A percentile compares a stretch with the other conserved stretches of the same genome.
Conservation (phyloP, 2,329 filamentous ascomycete species). For the Tolypocladium capitatum region DNA sequence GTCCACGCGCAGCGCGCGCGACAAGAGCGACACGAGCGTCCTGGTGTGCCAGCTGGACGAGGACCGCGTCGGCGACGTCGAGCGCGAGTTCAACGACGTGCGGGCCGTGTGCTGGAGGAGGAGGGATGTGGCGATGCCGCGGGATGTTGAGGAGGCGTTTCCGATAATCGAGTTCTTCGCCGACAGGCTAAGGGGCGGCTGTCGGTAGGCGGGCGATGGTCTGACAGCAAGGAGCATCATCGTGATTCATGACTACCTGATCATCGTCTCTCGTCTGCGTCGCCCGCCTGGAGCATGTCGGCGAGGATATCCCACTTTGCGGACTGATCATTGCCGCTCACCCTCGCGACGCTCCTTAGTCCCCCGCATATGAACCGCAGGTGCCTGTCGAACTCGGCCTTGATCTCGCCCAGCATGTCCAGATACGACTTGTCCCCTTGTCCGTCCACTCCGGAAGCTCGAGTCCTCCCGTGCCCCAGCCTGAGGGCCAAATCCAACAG, state of each 20-base stretch:
- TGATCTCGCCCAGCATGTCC: constrained; percentile 42
- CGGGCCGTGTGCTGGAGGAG: constrained; percentile 57
- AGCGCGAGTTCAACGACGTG: constrained; percentile 52
- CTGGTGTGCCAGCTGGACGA: constrained; percentile 49
- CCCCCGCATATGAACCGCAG: constrained; percentile 60
- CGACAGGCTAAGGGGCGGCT: constrained; percentile 36
- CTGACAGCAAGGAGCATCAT: constrained; percentile 10
- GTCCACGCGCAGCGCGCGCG: constrained; percentile 26
- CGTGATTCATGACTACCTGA: constrained; percentile 5
- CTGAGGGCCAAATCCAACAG: constrained; percentile 62
- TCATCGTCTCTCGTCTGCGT: constrained; percentile 9
- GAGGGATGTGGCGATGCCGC: constrained; percentile 69
- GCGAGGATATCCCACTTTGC: constrained; percentile 68
- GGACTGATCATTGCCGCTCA: constrained; percentile 46
- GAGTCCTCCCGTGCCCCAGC: constrained; percentile 46
- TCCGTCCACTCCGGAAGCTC: constrained; percentile 11
- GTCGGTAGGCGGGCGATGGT: constrained; percentile 2
- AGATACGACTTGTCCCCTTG: constrained; percentile 28
- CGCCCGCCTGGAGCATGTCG: constrained; percentile 56
- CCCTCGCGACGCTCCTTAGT: constrained; percentile 60
- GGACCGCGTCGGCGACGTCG: constrained; percentile 49
- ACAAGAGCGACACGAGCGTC: constrained; percentile 50
- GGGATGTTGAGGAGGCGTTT: constrained; percentile 69
- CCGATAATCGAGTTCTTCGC: constrained; percentile 81
- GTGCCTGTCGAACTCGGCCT: constrained; percentile 49